A percentile compares a stretch with the other conserved stretches of the same genome.
Evolutionary conservation across 176 grass and related monocot genomes (phyloP).

Genomic region (Panicum miliaceum): DNA sequence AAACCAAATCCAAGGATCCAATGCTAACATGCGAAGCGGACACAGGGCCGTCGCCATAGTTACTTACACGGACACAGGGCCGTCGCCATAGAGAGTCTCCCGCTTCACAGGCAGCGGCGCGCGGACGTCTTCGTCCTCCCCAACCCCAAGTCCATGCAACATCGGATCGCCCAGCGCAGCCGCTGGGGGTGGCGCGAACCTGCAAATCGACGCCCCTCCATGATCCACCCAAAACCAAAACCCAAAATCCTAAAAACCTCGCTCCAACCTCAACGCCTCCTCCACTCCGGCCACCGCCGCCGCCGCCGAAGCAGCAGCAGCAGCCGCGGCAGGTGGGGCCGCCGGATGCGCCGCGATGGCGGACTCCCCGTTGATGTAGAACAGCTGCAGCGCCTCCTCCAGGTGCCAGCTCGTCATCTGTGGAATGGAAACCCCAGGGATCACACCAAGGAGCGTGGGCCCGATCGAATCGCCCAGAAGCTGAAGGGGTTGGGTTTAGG

Average conservation of each 20-base stretch:
- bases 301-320: not conserved
- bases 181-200: conserved; percentile 55
- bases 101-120: conserved; percentile 79
- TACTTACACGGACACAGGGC: conserved; percentile 50
- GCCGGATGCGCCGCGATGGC: conserved; percentile 39
- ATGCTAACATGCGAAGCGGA: not conserved
- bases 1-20: not conserved
- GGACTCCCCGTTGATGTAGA: conserved; percentile 80
- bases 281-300: conserved; percentile 39
- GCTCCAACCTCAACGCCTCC: conserved; percentile 39
- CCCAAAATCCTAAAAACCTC: conserved; percentile 42
- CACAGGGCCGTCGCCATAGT: conserved; percentile 64
- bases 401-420: conserved; percentile 90
- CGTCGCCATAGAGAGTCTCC: conserved; percentile 90
- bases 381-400: conserved; percentile 89
- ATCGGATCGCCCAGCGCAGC: conserved; percentile 54
- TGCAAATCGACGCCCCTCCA: not conserved
- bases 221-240: not conserved
- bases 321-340: not conserved
- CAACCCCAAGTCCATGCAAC: conserved; percentile 44
- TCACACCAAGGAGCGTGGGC: not conserved
- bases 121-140: conserved; percentile 70
- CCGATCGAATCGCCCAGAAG: conserved; percentile 3
- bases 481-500: not conserved
- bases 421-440: conserved; percentile 19